Evolutionary conservation across 345 rosid genomes (phyloP), one percentile per base, ranked within the genome.

Genomic region (Dipteronia dyeriana): DNA sequence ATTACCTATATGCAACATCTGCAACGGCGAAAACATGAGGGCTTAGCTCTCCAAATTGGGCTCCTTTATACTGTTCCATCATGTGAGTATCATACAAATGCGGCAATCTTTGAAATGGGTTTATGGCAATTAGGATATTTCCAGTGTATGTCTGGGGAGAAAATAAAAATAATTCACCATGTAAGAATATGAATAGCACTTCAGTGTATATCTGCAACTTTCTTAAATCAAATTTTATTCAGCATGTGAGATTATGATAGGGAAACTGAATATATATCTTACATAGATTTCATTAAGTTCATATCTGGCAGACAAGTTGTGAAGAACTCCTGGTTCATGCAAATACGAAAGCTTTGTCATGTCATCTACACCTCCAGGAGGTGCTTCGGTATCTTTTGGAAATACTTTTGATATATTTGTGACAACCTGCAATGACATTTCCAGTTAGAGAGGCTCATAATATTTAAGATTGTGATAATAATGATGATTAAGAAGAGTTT

Each of bases 41-140:
- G 75, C 98, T 96, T 72, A 96, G 83, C 92, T 96, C 99, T 75
- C 99, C 99, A 86, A 96, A 94, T 81, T 81, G 90, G 59, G 98
- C 98, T 78, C 99, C 99, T 85, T 92, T 96, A 84, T 96, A 96
- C 78, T 96, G 99, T 85, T 94, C 93, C 99, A 96, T 96, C 99
- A 96, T 96, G 85, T 94, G 98, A 78, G 97, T 94, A 85, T 94
- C 98, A 86, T 96, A 96, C 38, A 96, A 87, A 88, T 96, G 99
- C 1, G 99, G 97, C 75, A 96, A 88, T 84, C 99, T 89, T 91
- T 96, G 99, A 86, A 96, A 96, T 56, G 99, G 99, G 79, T 96
- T 96, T 85, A 96, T 92, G 39, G 99, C 99, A 45, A 96, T 96
- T 83, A 96, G 87, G 84, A 96, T 96, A 82, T 96, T 96, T 75